A percentile compares a stretch with the other conserved stretches of the same genome.
phyloP scores from a whole-genome alignment of 345 rosid genomes.

The Toxicodendron radicans region DNA sequence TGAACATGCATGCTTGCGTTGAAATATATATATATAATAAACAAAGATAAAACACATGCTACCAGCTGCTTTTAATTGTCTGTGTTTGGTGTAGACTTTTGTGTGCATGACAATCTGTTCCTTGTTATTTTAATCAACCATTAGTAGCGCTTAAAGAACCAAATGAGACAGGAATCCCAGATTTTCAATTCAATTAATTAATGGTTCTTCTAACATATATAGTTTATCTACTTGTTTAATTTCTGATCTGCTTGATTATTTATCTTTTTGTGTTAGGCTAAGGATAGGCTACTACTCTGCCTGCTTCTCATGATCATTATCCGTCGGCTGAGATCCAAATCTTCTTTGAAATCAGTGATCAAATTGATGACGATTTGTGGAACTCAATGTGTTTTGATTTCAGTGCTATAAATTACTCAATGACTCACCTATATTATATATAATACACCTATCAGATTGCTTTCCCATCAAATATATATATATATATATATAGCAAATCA shows the following conservation, averaged over 20 bases:
- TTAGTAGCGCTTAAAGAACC: background rate
- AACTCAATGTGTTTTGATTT: background rate
- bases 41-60: background rate
- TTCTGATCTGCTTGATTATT: background rate
- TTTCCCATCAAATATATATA: background rate
- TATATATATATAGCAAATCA: background rate
- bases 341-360: background rate
- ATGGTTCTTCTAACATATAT: background rate
- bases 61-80: background rate
- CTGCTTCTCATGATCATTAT: background rate
- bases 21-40: background rate
- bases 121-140: background rate
- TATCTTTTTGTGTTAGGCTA: background rate
- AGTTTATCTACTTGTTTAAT: background rate
- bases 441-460: no score
- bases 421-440: background rate
- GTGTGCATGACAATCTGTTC: conserved; percentile 1
- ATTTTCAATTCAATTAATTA: background rate
- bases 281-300: background rate
- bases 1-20: background rate
- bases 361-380: background rate
- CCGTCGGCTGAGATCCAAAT: conserved; percentile 11
- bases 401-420: background rate
- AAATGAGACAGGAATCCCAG: background rate
- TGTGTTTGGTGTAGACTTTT: conserved; percentile 8